Conservation (phyloP, 75 land plant species). For the Chamaecyparis obtusa region DNA sequence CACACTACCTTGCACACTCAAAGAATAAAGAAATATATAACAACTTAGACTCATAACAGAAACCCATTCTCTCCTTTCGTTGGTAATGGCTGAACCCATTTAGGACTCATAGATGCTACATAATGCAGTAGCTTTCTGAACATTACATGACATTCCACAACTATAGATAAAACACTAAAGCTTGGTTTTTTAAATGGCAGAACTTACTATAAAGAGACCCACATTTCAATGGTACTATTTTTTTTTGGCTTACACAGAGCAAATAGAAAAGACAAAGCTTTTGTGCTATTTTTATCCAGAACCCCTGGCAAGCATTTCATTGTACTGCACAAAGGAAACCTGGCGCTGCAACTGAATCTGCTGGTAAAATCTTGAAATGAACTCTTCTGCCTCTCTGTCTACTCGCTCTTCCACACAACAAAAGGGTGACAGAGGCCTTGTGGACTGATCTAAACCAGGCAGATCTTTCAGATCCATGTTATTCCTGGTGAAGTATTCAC, state of each 20-base stretch:
- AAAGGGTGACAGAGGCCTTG: slow-evolving; percentile 14
- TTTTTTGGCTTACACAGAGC: neutral
- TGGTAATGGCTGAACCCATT: neutral
- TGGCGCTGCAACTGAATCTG: slow-evolving; percentile 62
- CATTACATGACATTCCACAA: too few relatives aligned
- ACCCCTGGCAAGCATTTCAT: slow-evolving; percentile 26
- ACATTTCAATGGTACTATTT: neutral
- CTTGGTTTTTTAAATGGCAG: too few relatives aligned
- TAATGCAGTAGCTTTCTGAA: too few relatives aligned
- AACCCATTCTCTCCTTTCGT: neutral
- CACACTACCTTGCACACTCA: neutral
- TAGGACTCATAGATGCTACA: neutral
- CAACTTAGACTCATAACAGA: neutral
- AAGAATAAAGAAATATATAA: neutral
- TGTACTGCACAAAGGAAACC: slow-evolving; percentile 37
- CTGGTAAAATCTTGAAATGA: slow-evolving; percentile 51
- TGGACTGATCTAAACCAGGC: neutral
- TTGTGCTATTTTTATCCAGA: neutral
- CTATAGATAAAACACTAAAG: too few relatives aligned
- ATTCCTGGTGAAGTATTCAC: neutral
- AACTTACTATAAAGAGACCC: too few relatives aligned
- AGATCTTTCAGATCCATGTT: neutral
- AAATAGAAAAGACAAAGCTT: neutral
- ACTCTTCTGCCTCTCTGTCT: slow-evolving; percentile 63
- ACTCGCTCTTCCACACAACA: slow-evolving; percentile 29